phyloP scores from a whole-genome alignment of 2,329 filamentous ascomycete species.

The Fusarium secorum region DNA sequence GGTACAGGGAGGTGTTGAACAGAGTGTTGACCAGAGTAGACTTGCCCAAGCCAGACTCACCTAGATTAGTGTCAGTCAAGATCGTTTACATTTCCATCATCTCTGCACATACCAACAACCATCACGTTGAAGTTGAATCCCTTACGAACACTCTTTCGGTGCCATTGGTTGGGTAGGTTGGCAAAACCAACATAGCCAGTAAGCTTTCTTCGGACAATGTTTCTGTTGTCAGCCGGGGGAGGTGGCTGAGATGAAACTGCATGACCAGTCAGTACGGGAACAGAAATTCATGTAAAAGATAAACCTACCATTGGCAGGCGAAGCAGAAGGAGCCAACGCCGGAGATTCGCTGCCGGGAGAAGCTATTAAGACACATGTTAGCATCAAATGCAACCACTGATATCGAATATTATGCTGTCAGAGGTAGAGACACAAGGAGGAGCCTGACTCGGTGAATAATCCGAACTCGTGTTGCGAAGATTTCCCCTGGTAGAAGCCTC shows the following conservation, averaged over 20 bases:
- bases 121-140: slow-evolving; percentile 99
- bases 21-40: slow-evolving; percentile 98
- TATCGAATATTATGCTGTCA: slow-evolving; percentile 21
- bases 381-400: slow-evolving; percentile 29
- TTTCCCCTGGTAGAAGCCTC: neutral
- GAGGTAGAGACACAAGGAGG: slow-evolving; percentile 39
- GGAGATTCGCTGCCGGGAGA: slow-evolving; percentile 57
- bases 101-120: slow-evolving; percentile 84
- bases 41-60: slow-evolving; percentile 99
- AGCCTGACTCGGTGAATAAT: slow-evolving; percentile 47
- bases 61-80: slow-evolving; percentile 54
- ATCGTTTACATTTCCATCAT: neutral
- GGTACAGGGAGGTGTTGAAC: slow-evolving; percentile 99
- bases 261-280: neutral
- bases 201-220: slow-evolving; percentile 97
- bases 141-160: slow-evolving; percentile 99
- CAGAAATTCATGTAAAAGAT: neutral
- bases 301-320: slow-evolving; percentile 52
- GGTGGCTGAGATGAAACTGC: slow-evolving; percentile 53
- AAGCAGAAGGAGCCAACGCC: slow-evolving; percentile 51
- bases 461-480: slow-evolving; percentile 1
- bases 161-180: slow-evolving; percentile 99
- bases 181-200: slow-evolving; percentile 99
- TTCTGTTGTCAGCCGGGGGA: slow-evolving; percentile 72
- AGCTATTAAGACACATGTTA: slow-evolving; percentile 53